Percentiles rank a stretch among this genome's conserved stretches.
phyloP scores from a whole-genome alignment of 225 moss, liverwort and hornwort species.

The Pleurozium schreberi region DNA sequence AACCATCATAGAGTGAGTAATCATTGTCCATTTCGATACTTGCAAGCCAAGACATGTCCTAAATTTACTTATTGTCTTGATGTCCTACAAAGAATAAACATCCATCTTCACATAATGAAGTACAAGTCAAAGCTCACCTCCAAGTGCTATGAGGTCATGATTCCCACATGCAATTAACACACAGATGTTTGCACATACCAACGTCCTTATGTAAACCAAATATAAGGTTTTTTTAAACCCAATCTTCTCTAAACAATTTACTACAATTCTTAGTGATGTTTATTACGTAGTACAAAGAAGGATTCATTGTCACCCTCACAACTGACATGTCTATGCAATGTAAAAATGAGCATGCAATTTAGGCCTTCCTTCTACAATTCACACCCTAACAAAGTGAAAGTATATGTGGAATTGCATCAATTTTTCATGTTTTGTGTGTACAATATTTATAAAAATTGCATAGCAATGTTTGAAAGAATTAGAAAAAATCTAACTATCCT shows the following conservation, averaged over 20 bases:
- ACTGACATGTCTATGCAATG: fast-evolving
- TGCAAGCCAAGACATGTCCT: not conserved
- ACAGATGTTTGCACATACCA: not conserved
- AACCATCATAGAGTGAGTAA: not conserved
- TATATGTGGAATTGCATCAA: not conserved
- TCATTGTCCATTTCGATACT: not conserved
- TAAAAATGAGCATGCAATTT: not conserved
- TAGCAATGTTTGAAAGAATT: not conserved
- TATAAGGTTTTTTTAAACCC: not conserved
- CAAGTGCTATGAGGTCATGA: not conserved
- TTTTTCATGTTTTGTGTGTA: not conserved
- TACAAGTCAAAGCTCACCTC: not conserved
- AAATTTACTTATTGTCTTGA: not conserved
- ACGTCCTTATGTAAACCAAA: not conserved
- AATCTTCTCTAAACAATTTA: not conserved
- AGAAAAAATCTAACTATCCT: not conserved
- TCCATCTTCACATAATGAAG: not conserved
- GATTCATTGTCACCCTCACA: not conserved
- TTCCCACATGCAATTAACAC: not conserved
- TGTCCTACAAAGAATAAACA: not conserved
- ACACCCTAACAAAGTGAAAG: not conserved
- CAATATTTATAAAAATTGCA: not conserved
- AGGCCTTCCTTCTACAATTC: too few species aligned
- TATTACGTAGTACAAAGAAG: not conserved
- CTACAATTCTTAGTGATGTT: not conserved